Base-by-base conservation (phyloP, 768 basidiomycete genomes). In the Podaxis sp. region DNA sequence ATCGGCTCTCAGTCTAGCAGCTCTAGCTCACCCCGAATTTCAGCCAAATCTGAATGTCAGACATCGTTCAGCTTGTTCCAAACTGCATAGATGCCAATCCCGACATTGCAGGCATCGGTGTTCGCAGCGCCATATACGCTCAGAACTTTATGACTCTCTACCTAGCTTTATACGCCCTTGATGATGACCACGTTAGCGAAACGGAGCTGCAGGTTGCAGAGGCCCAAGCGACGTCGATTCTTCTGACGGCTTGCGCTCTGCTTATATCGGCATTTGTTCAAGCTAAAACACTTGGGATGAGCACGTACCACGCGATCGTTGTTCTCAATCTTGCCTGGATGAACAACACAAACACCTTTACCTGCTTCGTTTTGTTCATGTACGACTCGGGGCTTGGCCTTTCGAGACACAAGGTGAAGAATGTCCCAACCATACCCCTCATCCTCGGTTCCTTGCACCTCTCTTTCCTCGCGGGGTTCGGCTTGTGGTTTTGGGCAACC, bases 301-400 rank as follows among this genome's bases (percentile, higher is more conserved):
- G 68, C 3, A 66, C 56, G 36, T 71, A 66, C 60, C 69, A 73
- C 56, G 66, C 60, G 10, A 60, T 50, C 37, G 64, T 73, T 51
- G 56, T 75, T 22, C 72, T 74, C 56, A 65, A 64, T 44, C 63
- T 71, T 30, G 69, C 68, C 50, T 74, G 73, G 71, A 70, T 69
- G 66, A 71, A 69, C 51, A 71, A 70, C 38, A 70, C 68, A 3
- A 72, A 67, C 41, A 46, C 66, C 8, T 56, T 56, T 36, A 22
- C 49, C 24, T 62, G 49, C 40, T 28, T 69, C 62, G 65, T 61
- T 10, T 53, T 60, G 3, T 57, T 64, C 66, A 38, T 57, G 58
- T n/a, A 58, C 41, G 56, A 57, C 28, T 7, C 28, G 54, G 54
- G 3, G 10, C 40, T 40, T 10, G 13, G 17, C 15, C 8, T 56